phyloP scores from a whole-genome alignment of 2,329 filamentous ascomycete genomes.

The Teratosphaeria destructans region DNA sequence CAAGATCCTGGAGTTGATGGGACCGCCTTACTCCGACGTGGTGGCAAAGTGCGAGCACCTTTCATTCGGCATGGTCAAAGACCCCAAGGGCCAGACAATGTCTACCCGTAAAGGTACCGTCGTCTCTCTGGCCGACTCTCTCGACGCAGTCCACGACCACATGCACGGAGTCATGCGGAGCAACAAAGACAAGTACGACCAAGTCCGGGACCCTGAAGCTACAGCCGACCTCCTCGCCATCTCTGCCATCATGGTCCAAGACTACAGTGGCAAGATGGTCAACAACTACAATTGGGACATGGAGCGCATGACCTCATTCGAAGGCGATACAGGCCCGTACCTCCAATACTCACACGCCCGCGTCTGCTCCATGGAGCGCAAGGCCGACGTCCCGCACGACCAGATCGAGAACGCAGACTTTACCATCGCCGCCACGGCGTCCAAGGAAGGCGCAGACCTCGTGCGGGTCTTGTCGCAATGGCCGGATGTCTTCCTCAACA shows the following conservation, averaged over 20 bases:
- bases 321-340: conserved; percentile 77
- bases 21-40: conserved; percentile 44
- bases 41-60: conserved; percentile 51
- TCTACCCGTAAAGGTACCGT: conserved; percentile 49
- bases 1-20: conserved; percentile 54
- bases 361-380: conserved; percentile 50
- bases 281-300: conserved; percentile 66
- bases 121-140: conserved; percentile 39
- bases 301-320: conserved; percentile 71
- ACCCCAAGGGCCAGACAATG: conserved; percentile 44
- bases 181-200: conserved; percentile 81
- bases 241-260: conserved; percentile 92
- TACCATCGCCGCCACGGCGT: conserved; percentile 48
- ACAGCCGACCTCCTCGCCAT: conserved; percentile 86
- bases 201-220: conserved; percentile 71
- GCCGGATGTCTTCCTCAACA: conserved; percentile 76
- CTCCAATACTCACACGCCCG: conserved; percentile 75
- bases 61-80: conserved; percentile 54
- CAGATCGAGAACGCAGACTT: conserved; percentile 56
- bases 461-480: conserved; percentile 70
- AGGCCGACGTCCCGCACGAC: conserved; percentile 40
- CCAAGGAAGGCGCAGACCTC: conserved; percentile 62
- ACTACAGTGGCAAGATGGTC: conserved; percentile 89
- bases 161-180: conserved; percentile 97
- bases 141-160: conserved; percentile 62